Conservation (phyloP, 2,329 filamentous ascomycete genomes). For the Plectosphaerella sp. region DNA sequence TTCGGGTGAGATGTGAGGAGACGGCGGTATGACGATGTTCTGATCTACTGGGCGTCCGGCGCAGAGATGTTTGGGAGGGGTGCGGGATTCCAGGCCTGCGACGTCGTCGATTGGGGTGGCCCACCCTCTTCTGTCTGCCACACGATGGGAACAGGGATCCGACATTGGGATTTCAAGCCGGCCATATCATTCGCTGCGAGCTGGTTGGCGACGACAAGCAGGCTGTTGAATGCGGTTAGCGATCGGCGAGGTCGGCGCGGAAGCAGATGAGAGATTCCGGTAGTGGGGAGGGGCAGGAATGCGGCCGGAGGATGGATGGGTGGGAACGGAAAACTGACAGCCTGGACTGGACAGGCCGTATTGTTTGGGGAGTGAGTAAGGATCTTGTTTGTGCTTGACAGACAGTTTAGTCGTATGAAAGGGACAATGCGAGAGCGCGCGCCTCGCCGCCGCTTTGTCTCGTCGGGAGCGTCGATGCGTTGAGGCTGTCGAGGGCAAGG, state of each 20-base stretch:
- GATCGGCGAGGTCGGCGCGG: background rate
- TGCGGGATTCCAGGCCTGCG: background rate
- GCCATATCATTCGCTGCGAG: background rate
- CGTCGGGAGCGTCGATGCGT: no score
- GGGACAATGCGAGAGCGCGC: no score
- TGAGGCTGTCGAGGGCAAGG: no score
- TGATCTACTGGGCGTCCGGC: background rate
- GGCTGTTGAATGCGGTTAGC: background rate
- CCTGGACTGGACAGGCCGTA: background rate
- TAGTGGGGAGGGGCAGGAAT: background rate
- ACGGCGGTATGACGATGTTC: background rate
- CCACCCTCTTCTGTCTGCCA: background rate
- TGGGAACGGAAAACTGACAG: background rate
- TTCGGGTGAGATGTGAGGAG: background rate
- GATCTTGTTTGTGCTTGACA: no score
- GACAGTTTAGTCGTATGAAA: no score
- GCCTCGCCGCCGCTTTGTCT: no score
- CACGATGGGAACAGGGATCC: background rate
- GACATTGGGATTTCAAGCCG: background rate
- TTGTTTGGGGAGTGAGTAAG: background rate
- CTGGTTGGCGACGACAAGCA: background rate
- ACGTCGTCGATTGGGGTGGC: background rate
- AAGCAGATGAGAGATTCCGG: background rate
- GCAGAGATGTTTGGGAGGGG: background rate
- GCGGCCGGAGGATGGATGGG: no score